phyloP scores from a whole-genome alignment of 2,329 filamentous ascomycete species.

The Aureobasidium sp. region DNA sequence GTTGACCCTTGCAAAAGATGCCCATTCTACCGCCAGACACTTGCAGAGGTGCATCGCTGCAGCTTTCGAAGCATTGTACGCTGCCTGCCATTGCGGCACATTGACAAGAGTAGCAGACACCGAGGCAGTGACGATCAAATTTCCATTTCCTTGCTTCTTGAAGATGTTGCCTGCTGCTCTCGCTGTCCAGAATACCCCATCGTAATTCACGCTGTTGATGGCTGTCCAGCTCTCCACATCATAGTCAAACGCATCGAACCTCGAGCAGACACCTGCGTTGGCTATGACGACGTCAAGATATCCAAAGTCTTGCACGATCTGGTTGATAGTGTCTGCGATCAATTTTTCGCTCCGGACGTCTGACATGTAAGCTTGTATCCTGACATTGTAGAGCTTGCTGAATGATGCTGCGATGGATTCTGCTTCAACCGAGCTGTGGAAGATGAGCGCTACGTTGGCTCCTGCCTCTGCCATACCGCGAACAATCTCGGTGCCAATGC shows the following conservation, averaged over 20 bases:
- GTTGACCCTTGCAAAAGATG: slow-evolving; percentile 56
- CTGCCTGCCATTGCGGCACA: slow-evolving; percentile 76
- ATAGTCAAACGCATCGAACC: slow-evolving; percentile 79
- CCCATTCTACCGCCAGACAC: slow-evolving; percentile 63
- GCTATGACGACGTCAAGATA: slow-evolving; percentile 71
- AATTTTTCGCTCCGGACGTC: slow-evolving; percentile 63
- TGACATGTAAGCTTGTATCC: no score
- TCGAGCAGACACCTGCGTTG: slow-evolving; percentile 63
- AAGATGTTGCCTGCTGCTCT: slow-evolving; percentile 75
- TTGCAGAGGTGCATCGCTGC: slow-evolving; percentile 43
- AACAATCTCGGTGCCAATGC: slow-evolving; percentile 80
- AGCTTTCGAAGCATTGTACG: slow-evolving; percentile 2
- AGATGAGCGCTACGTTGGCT: slow-evolving; percentile 43
- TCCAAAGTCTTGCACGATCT: slow-evolving; percentile 60
- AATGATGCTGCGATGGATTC: no score
- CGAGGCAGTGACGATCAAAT: slow-evolving; percentile 87
- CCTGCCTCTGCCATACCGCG: slow-evolving; percentile 84
- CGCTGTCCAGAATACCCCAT: slow-evolving; percentile 81
- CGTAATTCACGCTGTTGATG: slow-evolving; percentile 53
- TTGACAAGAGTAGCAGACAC: slow-evolving; percentile 90
- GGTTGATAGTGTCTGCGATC: slow-evolving; percentile 64
- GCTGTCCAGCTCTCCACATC: slow-evolving; percentile 60
- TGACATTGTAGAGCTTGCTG: no score
- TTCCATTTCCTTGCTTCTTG: slow-evolving; percentile 71
- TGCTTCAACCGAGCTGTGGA: no score